These are phyloP conservation scores for Aristolochia fimbriata DNA, from an alignment of 164 flowering plant genomes.

Conservation along the genomic window DNA sequence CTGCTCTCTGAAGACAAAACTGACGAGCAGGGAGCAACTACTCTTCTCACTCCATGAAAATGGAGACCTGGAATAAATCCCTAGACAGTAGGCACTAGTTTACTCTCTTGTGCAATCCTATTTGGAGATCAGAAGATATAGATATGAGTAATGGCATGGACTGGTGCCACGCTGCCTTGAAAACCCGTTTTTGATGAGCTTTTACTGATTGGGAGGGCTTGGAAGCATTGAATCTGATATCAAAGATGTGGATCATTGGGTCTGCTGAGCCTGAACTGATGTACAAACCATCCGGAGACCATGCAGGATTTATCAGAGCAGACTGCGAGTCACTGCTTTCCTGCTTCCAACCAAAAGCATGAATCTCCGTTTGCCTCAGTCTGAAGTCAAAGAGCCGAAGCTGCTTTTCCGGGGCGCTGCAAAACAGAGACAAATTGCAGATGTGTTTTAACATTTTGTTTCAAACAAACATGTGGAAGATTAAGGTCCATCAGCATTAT, in stretches of 20 bases:
- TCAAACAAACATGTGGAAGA: too few relatives aligned
- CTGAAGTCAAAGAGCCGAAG: conserved; percentile 76
- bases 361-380: conserved; percentile 62
- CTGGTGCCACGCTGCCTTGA: conserved; percentile 80
- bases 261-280: conserved; percentile 86
- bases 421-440: background rate
- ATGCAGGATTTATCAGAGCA: conserved; percentile 83
- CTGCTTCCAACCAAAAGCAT: conserved; percentile 86
- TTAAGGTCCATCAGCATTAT: too few relatives aligned
- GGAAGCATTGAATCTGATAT: conserved; percentile 59
- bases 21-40: too few relatives aligned
- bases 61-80: background rate
- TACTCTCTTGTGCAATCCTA: conserved; percentile 66
- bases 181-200: conserved; percentile 91
- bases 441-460: too few relatives aligned
- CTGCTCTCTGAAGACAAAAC: too few relatives aligned
- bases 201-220: conserved; percentile 71
- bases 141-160: conserved; percentile 74
- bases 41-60: background rate
- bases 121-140: conserved; percentile 76
- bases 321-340: conserved; percentile 92
- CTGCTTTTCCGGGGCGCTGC: conserved; percentile 71
- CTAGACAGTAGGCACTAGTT: too few relatives aligned
- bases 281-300: conserved; percentile 91
- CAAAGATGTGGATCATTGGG: conserved; percentile 80